Conservation (phyloP, 192 early-diverging fungal genomes). For the Martensiomyces pterosporus region DNA sequence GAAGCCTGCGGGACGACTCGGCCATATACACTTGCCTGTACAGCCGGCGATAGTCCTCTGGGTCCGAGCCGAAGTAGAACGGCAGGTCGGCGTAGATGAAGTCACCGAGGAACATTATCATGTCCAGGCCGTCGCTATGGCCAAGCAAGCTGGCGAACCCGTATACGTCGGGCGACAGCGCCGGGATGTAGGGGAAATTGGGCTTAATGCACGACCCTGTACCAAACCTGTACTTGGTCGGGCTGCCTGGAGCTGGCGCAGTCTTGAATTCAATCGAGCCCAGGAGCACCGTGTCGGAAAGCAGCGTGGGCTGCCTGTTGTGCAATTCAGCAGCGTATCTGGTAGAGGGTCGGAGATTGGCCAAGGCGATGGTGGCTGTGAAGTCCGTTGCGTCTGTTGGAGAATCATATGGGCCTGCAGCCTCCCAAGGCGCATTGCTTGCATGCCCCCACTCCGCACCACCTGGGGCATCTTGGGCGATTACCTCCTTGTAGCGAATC, state of each 20-base stretch:
- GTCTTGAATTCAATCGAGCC: slow-evolving; percentile 36
- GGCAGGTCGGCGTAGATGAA: slow-evolving; percentile 55
- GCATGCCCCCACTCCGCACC: background rate
- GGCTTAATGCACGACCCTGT: slow-evolving; percentile 53
- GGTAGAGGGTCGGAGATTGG: slow-evolving; percentile 30
- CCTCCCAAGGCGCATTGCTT: slow-evolving; percentile 28
- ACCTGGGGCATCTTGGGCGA: background rate
- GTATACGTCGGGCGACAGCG: slow-evolving; percentile 25
- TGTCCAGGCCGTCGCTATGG: slow-evolving; percentile 32
- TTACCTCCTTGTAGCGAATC: slow-evolving; percentile 26
- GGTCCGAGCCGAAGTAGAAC: slow-evolving; percentile 29
- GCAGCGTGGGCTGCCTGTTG: slow-evolving; percentile 22
- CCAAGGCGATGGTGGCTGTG: slow-evolving; percentile 18
- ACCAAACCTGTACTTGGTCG: slow-evolving; percentile 35
- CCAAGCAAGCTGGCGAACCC: slow-evolving; percentile 42
- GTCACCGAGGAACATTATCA: slow-evolving; percentile 53
- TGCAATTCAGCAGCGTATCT: slow-evolving; percentile 37
- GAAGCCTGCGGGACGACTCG: slow-evolving; percentile 23
- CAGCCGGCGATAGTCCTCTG: slow-evolving; percentile 45
- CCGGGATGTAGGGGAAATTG: slow-evolving; percentile 45
- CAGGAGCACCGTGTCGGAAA: slow-evolving; percentile 13
- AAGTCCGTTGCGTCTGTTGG: slow-evolving; percentile 25
- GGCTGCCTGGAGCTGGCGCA: slow-evolving; percentile 14
- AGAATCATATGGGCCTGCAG: slow-evolving; percentile 19
- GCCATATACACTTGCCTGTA: slow-evolving; percentile 47